Conservation (phyloP, 129 eudicot species). For the Tanacetum coccineum region DNA sequence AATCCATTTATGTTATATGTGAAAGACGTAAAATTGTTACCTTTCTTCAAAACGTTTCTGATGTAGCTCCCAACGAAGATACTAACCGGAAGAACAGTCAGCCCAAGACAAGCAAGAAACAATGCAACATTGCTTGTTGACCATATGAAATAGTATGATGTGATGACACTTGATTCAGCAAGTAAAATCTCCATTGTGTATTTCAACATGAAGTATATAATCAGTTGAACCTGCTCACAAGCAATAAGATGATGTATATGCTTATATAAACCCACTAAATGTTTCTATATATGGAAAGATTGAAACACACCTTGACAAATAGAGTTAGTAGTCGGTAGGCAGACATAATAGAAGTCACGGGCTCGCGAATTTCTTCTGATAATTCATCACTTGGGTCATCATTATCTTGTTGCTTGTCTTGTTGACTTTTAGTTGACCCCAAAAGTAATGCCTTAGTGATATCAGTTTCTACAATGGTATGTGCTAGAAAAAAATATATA, state of each 20-base stretch:
- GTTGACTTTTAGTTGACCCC: slow-evolving; percentile 33
- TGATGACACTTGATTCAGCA: slow-evolving; percentile 68
- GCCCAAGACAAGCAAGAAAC: slow-evolving; percentile 64
- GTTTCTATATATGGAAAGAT: background rate
- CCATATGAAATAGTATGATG: slow-evolving; percentile 59
- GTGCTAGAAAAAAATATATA: slow-evolving; percentile 29
- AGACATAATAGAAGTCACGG: slow-evolving; percentile 72
- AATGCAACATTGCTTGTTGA: slow-evolving; percentile 51
- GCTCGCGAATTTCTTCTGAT: slow-evolving; percentile 50
- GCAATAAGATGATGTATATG: background rate
- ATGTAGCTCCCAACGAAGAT: slow-evolving; percentile 61
- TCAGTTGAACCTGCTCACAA: slow-evolving; percentile 51
- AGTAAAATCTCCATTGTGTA: slow-evolving; percentile 73
- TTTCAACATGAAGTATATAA: slow-evolving; percentile 70
- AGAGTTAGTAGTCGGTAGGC: slow-evolving; percentile 84
- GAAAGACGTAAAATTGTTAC: slow-evolving; percentile 25
- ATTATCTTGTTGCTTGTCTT: slow-evolving; percentile 48
- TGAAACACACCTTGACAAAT: slow-evolving; percentile 58
- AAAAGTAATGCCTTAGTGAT: slow-evolving; percentile 51
- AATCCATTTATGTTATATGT: background rate
- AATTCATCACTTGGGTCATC: slow-evolving; percentile 45
- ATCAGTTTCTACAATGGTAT: slow-evolving; percentile 40
- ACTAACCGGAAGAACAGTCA: slow-evolving; percentile 67
- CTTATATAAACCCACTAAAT: background rate
- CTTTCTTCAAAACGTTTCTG: slow-evolving; percentile 63